Conservation (phyloP, 805 yeast genomes). For the Maudiozyma pseudohumilis region DNA sequence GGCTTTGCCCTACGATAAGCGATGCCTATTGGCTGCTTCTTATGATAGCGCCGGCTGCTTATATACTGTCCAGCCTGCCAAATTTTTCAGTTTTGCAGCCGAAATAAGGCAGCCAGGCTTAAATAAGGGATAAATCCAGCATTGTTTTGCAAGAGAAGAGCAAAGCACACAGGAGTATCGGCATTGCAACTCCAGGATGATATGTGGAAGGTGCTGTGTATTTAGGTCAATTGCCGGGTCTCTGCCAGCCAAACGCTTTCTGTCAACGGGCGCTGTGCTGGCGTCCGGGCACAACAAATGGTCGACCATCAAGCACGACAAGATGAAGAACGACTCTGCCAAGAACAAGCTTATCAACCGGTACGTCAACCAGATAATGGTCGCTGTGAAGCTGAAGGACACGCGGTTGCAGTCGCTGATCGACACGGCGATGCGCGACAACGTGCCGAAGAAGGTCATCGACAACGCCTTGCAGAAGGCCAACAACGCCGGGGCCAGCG, state of each 20-base stretch:
- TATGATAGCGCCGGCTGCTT: no score
- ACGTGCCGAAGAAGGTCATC: conserved; percentile 73
- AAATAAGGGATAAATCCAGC: no score
- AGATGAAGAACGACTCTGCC: conserved; percentile 82
- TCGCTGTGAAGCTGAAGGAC: conserved; percentile 59
- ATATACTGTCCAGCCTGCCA: no score
- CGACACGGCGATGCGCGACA: conserved; percentile 65
- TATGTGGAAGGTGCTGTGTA: background rate
- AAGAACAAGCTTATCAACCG: conserved; percentile 60
- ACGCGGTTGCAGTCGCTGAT: conserved; percentile 49
- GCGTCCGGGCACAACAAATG: conserved; percentile 87
- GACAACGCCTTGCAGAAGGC: conserved; percentile 85
- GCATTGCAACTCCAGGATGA: no score
- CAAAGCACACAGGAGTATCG: no score
- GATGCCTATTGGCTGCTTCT: no score
- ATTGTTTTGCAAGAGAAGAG: no score
- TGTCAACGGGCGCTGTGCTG: no score
- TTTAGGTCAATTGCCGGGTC: no score
- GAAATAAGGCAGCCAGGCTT: no score
- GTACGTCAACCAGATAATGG: conserved; percentile 61
- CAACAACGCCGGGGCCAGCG: conserved; percentile 35
- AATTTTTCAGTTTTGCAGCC: no score
- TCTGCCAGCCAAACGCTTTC: background rate
- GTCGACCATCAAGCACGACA: conserved; percentile 90
- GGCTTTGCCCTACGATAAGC: no score